Conservation (phyloP, 352 stramenopile species). For the Phytophthora aleatoria region DNA sequence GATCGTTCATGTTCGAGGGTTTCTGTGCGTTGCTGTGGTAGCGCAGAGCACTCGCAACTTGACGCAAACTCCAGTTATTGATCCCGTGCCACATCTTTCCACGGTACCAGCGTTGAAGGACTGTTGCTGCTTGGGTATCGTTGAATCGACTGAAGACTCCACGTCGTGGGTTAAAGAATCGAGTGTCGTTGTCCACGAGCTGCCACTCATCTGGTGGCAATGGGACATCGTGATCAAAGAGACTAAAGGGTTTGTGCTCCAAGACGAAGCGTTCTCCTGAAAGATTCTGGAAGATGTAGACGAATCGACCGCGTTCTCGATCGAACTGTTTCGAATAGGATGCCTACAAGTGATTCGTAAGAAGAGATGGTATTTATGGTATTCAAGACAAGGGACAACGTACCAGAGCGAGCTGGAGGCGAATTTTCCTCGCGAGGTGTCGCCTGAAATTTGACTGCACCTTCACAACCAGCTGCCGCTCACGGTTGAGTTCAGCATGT, state of each 20-base stretch:
- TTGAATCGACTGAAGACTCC: slow-evolving; percentile 52
- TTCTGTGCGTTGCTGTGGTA: slow-evolving; percentile 43
- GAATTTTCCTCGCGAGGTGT: slow-evolving; percentile 35
- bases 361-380: background rate
- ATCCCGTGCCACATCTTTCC: slow-evolving; percentile 56
- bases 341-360: slow-evolving; percentile 17
- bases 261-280: slow-evolving; percentile 9
- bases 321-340: slow-evolving; percentile 61
- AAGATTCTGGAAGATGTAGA: slow-evolving; percentile 41
- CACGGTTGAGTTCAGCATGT: slow-evolving; percentile 2
- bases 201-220: slow-evolving; percentile 56
- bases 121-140: slow-evolving; percentile 32
- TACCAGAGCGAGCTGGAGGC: slow-evolving; percentile 45
- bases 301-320: slow-evolving; percentile 19
- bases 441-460: slow-evolving; percentile 44
- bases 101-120: slow-evolving; percentile 65
- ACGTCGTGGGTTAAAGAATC: slow-evolving; percentile 54
- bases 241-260: slow-evolving; percentile 48
- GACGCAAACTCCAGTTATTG: slow-evolving; percentile 43
- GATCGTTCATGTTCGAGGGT: slow-evolving; percentile 14
- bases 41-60: slow-evolving; percentile 38
- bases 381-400: slow-evolving; percentile 4
- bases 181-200: slow-evolving; percentile 2
- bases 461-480: slow-evolving; percentile 33
- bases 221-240: slow-evolving; percentile 51